Evolutionary conservation across 805 yeast species (phyloP).

Genomic region (Saccharomyces jurei): DNA sequence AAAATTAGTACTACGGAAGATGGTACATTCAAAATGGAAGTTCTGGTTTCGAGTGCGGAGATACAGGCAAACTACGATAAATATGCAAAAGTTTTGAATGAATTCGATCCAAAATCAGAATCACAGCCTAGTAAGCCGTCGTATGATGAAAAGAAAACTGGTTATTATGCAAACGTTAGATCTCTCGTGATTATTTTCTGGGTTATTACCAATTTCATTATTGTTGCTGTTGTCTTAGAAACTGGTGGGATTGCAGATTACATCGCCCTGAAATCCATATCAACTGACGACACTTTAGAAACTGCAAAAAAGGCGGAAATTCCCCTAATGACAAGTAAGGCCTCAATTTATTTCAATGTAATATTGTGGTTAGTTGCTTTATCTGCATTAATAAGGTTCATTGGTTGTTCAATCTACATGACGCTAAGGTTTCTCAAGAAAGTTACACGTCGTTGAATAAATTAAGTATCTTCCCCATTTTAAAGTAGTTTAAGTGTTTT

Average conservation of each 20-base stretch:
- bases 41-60: slow-evolving; percentile 70
- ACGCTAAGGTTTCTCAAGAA: slow-evolving; percentile 28
- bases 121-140: slow-evolving; percentile 30
- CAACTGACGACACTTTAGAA: slow-evolving; percentile 8
- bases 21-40: slow-evolving; percentile 59
- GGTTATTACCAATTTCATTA: slow-evolving; percentile 78
- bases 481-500: background rate
- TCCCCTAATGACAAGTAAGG: slow-evolving; percentile 34
- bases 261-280: slow-evolving; percentile 15
- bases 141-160: slow-evolving; percentile 51
- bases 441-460: slow-evolving; percentile 5
- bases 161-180: slow-evolving; percentile 85
- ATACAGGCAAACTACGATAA: slow-evolving; percentile 66
- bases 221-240: slow-evolving; percentile 76
- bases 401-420: slow-evolving; percentile 64
- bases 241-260: slow-evolving; percentile 65
- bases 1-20: slow-evolving; percentile 64
- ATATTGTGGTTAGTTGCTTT: slow-evolving; percentile 91
- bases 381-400: slow-evolving; percentile 73
- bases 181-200: slow-evolving; percentile 83
- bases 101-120: slow-evolving; percentile 29
- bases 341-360: slow-evolving; percentile 67
- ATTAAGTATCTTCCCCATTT: background rate
- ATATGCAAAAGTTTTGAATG: slow-evolving; percentile 51
- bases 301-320: slow-evolving; percentile 5